Evolutionary conservation across 768 basidiomycete genomes (phyloP), one percentile per base, ranked within the genome.

Genomic region (Leccinum boreale): DNA sequence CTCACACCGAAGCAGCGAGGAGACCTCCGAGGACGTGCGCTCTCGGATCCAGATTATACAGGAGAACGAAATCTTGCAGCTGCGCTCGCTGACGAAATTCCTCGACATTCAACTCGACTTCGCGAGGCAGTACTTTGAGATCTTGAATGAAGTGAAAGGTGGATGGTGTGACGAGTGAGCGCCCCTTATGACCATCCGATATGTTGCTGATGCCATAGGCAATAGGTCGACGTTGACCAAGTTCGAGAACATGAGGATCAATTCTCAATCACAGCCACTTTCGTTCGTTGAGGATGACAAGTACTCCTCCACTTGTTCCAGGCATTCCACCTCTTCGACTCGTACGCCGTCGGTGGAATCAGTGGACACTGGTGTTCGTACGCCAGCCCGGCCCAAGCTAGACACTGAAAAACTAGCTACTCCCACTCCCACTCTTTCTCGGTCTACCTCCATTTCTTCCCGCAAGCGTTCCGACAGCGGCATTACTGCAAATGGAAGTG

Each of bases 11-110:
- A 52, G 9, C 62, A 94, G 94, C 63, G 92, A 96, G 56, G 93
- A 97, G 72, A 87, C 88, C 0, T 81, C 85, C 9, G 89, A 94
- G 67, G 92, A 95, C 60, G 82, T 95, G 1, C 87, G 85, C n/a
- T 80, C 80, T 3, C 84, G 89, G 36, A 92, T 95, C 80, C 81
- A 83, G 51, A 80, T 79, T 0, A 88, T 97, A 50, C 90, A 92
- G 67, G 87, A 92, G 60, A 85, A 86, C 52, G 93, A 96, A 66
- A 76, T 83, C 26, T 74, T 78, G 28, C 89, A 93, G 62, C 75
- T 90, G 5, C 82, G 81, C 33, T 91, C 89, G 42, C 77, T 97
- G 31, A 83, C 84, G 3, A 71, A 74, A 5, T 83, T 95, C 66
- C 74, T 97, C 33, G 86, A 94, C 50, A 73, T 83, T 11, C 87